A percentile compares a stretch with the other conserved stretches of the same genome.
These are phyloP conservation scores for Solanum pimpinellifolium DNA, from an alignment of 257 asterid species.

Conservation along the genomic window DNA sequence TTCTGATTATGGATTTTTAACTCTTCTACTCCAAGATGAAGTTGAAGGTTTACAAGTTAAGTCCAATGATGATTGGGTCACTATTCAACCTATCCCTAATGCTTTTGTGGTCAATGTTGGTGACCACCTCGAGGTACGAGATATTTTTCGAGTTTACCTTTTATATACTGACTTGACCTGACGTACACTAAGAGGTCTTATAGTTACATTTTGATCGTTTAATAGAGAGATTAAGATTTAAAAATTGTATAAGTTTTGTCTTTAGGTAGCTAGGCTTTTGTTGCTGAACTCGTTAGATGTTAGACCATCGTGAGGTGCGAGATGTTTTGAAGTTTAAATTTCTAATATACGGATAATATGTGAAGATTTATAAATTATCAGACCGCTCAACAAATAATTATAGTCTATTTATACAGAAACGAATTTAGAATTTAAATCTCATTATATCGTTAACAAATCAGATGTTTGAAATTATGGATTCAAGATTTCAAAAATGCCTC, in stretches of 20 bases:
- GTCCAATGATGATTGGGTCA: constrained; percentile 40
- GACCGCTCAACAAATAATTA: not conserved
- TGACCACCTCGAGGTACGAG: constrained; percentile 81
- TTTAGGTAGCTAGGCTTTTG: not conserved
- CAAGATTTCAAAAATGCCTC: not conserved
- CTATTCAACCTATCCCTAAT: constrained; percentile 65
- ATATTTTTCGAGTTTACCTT: not conserved
- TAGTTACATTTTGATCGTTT: not conserved
- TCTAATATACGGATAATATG: accelerated
- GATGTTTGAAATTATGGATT: not conserved
- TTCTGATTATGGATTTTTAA: constrained; percentile 79
- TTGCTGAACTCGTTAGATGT: not conserved
- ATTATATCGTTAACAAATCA: not conserved
- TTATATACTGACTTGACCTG: not conserved
- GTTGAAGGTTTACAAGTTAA: constrained; percentile 71
- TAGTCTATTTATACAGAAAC: accelerated
- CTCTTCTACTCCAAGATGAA: constrained; percentile 76
- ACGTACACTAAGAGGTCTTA: not conserved
- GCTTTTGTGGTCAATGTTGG: constrained; percentile 89
- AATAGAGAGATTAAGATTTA: not conserved
- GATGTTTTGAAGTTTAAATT: no score
- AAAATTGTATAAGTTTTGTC: not conserved
- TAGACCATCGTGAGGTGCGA: not conserved
- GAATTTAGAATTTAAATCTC: no score
- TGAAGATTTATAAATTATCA: no score